A percentile compares a stretch with the other conserved stretches of the same genome.
Conservation (phyloP, 2,329 filamentous ascomycete species). For the Ceratocystis variospora region DNA sequence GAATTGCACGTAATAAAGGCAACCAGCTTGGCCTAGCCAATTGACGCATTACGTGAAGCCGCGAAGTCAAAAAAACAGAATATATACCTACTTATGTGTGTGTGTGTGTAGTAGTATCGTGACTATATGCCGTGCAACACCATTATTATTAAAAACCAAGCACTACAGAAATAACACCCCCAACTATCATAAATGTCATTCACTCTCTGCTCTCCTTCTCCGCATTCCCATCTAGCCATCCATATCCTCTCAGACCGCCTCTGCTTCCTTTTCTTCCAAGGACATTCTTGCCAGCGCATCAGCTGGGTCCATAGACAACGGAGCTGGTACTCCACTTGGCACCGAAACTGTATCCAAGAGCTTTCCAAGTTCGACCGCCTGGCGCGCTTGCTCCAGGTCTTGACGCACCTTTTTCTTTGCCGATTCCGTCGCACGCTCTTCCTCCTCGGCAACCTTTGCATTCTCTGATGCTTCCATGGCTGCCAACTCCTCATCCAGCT, state of each 20-base stretch:
- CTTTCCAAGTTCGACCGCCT: constrained; percentile 38
- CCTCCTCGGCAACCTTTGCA: constrained; percentile 34
- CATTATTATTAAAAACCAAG: background rate
- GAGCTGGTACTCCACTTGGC: constrained; percentile 1
- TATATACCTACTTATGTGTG: too few species aligned
- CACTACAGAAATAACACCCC: background rate
- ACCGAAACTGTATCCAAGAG: constrained; percentile 28
- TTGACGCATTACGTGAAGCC: background rate
- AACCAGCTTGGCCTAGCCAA: background rate
- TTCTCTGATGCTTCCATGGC: constrained; percentile 51
- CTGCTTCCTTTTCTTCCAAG: constrained; percentile 25
- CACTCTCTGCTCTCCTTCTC: background rate
- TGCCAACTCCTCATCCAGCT: constrained; percentile 79
- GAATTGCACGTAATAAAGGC: background rate
- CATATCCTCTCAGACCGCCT: too few species aligned
- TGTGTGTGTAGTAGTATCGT: background rate
- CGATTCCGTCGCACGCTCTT: constrained; percentile 32
- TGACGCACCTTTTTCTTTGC: constrained; percentile 27
- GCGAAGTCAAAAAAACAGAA: too few species aligned
- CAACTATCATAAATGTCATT: background rate
- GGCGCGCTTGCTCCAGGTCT: constrained; percentile 29
- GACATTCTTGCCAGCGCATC: constrained; percentile 28
- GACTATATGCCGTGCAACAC: background rate
- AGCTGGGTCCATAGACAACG: constrained; percentile 13
- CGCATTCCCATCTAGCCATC: too few species aligned